Conservation (phyloP, 805 yeast genomes). For the Debaryomyces castellii region DNA sequence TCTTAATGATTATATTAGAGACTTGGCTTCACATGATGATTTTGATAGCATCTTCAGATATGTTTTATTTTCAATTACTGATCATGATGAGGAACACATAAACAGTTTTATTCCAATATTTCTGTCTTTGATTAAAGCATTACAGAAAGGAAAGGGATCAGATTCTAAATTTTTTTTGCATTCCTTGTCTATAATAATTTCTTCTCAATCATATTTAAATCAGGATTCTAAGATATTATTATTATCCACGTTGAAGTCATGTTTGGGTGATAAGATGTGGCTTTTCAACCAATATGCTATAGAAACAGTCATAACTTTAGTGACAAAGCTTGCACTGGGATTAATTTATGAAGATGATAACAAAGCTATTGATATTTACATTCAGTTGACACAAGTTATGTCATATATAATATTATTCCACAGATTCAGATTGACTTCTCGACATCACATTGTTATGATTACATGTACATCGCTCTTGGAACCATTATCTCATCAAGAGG, state of each 20-base stretch:
- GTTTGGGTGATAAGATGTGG: conserved; percentile 55
- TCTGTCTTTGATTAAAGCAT: conserved; percentile 12
- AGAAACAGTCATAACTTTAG: conserved; percentile 51
- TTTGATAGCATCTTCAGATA: conserved; percentile 13
- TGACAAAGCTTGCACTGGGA: conserved; percentile 22
- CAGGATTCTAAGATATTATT: conserved; percentile 9
- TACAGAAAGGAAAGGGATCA: conserved; percentile 10
- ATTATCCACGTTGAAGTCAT: conserved; percentile 29
- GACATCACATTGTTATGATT: conserved; percentile 66
- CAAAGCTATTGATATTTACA: conserved; percentile 29
- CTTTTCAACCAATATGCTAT: conserved; percentile 62
- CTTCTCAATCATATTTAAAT: conserved; percentile 7
- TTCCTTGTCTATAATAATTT: conserved; percentile 27
- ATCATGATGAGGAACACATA: conserved; percentile 9
- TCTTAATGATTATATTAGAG: conserved; percentile 6
- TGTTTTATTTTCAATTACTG: conserved; percentile 17
- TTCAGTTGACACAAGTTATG: conserved; percentile 45
- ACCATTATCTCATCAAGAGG: conserved; percentile 33
- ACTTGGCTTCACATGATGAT: conserved; percentile 6
- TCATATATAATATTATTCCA: conserved; percentile 67
- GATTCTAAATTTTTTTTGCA: conserved; percentile 20
- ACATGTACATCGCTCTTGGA: conserved; percentile 52
- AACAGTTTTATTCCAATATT: conserved; percentile 19
- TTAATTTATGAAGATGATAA: conserved; percentile 1
- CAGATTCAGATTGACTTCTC: conserved; percentile 64